phyloP scores from a whole-genome alignment of 2,329 filamentous ascomycete genomes.

The Pseudocercospora fijiensis region DNA sequence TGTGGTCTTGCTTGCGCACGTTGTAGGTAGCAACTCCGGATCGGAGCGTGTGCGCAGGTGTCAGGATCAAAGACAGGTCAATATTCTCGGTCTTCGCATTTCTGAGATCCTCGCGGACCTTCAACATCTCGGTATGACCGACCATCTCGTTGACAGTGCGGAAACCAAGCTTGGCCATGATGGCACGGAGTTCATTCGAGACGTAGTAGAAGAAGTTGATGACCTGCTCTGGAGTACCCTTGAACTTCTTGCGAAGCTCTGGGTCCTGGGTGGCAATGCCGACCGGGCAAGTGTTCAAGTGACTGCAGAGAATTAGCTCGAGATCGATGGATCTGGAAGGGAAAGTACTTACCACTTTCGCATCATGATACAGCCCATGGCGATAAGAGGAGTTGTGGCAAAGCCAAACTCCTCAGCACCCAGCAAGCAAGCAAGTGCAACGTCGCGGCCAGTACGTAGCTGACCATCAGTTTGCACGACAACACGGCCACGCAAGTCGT shows the following conservation, averaged over 20 bases:
- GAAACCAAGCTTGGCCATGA: constrained; percentile 95
- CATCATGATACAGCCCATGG: constrained; percentile 98
- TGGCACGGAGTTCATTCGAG: constrained; percentile 90
- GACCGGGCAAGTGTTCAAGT: constrained; percentile 77
- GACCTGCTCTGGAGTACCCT: constrained; percentile 88
- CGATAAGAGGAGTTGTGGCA: constrained; percentile 88
- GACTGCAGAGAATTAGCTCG: constrained; percentile 22
- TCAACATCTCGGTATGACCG: constrained; percentile 81
- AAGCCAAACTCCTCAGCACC: constrained; percentile 99
- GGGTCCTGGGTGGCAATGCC: constrained; percentile 95
- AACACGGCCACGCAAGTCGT: constrained; percentile 91
- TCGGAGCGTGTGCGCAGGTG: constrained; percentile 91
- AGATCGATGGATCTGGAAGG: too few species aligned
- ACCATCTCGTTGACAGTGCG: constrained; percentile 98
- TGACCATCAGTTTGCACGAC: constrained; percentile 97
- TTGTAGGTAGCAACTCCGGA: constrained; percentile 96
- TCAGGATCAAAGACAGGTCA: constrained; percentile 87
- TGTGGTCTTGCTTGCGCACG: constrained; percentile 95
- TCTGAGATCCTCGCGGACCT: constrained; percentile 82
- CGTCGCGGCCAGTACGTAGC: constrained; percentile 85
- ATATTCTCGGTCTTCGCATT: constrained; percentile 90
- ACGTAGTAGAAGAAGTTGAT: constrained; percentile 99
- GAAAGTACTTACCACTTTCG: constrained; percentile 58
- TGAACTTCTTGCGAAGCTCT: constrained; percentile 90
- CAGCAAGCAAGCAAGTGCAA: constrained; percentile 89